These are phyloP conservation scores for Nosema bombycis DNA, from an alignment of 371 early-diverging fungal species.

Conservation along the genomic window DNA sequence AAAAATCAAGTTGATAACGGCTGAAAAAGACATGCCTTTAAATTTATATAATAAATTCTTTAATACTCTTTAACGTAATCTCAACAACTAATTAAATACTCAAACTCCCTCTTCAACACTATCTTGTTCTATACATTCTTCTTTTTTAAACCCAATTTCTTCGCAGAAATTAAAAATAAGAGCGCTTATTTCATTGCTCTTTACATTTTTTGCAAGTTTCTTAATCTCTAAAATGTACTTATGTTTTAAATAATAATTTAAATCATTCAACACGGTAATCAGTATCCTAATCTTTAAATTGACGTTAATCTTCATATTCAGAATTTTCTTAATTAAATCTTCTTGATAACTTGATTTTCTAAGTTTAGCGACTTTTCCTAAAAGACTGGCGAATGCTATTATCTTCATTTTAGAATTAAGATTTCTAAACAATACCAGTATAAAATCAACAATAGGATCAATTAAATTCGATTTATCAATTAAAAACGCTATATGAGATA, in stretches of 20 bases:
- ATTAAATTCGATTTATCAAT: not conserved
- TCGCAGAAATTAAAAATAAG: constrained; percentile 34
- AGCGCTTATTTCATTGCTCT: constrained; percentile 9
- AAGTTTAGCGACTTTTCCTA: not conserved
- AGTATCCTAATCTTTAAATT: not conserved
- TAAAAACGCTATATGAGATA: not conserved
- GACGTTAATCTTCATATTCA: not conserved
- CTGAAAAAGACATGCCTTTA: no score
- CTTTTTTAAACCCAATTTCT: constrained; percentile 15
- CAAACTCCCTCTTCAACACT: constrained; percentile 38
- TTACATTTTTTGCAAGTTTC: not conserved
- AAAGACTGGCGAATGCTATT: not conserved
- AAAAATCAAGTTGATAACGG: no score
- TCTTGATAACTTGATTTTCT: not conserved
- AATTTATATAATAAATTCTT: no score
- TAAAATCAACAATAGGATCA: not conserved
- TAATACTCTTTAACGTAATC: no score
- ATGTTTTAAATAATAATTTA: not conserved
- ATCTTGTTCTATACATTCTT: constrained; percentile 4
- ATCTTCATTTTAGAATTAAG: not conserved
- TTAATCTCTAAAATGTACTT: not conserved
- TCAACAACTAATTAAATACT: no score
- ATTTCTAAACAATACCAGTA: not conserved
- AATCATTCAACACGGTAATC: not conserved
- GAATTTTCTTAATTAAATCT: not conserved